These are phyloP conservation scores for Fusarium buharicum DNA, from an alignment of 2,329 filamentous ascomycete genomes.

Conservation along the genomic window DNA sequence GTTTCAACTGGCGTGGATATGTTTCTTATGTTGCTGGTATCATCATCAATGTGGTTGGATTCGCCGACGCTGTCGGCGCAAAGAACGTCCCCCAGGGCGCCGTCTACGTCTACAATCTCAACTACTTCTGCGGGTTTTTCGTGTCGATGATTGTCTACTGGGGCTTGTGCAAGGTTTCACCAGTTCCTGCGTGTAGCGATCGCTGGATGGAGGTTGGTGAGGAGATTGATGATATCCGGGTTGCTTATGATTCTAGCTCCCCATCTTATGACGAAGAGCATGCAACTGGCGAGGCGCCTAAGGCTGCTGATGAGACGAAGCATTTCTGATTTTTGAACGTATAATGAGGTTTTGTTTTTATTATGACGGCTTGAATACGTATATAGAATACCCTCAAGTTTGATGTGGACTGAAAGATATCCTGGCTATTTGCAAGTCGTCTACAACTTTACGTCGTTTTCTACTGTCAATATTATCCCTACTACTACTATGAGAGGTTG, in stretches of 20 bases:
- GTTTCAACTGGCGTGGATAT: constrained; percentile 86
- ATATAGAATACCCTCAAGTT: not conserved
- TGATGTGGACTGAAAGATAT: not conserved
- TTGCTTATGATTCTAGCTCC: constrained; percentile 58
- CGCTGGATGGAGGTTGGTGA: constrained; percentile 81
- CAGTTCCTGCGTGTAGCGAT: constrained; percentile 78
- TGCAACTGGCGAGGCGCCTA: constrained; percentile 20
- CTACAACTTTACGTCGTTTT: not conserved
- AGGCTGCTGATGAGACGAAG: constrained; percentile 21
- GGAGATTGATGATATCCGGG: constrained; percentile 64
- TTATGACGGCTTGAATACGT: not conserved
- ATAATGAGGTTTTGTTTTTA: not conserved
- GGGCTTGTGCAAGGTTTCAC: constrained; percentile 72
- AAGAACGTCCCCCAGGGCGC: constrained; percentile 77
- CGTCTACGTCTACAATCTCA: constrained; percentile 87
- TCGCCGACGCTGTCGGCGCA: constrained; percentile 80
- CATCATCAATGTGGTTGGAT: constrained; percentile 90
- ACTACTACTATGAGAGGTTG: not conserved
- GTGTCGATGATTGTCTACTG: constrained; percentile 76
- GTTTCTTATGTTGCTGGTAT: constrained; percentile 85
- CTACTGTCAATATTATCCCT: not conserved
- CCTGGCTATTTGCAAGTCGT: not conserved
- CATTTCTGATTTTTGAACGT: constrained; percentile 18
- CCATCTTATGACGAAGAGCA: constrained; percentile 55
- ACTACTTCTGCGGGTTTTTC: constrained; percentile 88